These are phyloP conservation scores for Boletales sp. DNA, from an alignment of 768 basidiomycete genomes.

Conservation along the genomic window DNA sequence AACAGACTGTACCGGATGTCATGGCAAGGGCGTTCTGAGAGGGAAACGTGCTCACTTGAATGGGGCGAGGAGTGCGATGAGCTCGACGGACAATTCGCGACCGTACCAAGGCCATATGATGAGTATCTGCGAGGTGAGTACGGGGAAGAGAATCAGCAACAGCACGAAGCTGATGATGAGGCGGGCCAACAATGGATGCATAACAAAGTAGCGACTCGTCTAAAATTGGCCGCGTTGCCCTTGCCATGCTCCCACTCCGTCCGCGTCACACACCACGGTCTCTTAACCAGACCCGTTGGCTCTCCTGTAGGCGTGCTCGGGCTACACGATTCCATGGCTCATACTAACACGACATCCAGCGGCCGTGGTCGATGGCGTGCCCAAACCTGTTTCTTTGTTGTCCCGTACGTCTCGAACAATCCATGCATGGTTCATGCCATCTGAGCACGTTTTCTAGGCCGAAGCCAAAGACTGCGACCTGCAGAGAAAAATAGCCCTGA, in stretches of 20 bases:
- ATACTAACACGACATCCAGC: background rate
- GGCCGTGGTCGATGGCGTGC: background rate
- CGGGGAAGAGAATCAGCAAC: slow-evolving; percentile 78
- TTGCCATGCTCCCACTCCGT: slow-evolving; percentile 18
- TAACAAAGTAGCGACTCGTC: slow-evolving; percentile 18
- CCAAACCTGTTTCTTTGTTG: slow-evolving; percentile 7
- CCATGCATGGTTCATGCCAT: background rate
- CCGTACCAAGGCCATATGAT: slow-evolving; percentile 95
- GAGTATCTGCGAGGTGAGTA: slow-evolving; percentile 86
- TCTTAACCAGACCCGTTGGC: background rate
- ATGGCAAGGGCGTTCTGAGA: slow-evolving; percentile 4
- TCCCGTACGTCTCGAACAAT: slow-evolving; percentile 20
- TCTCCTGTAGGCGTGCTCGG: background rate
- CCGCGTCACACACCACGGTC: background rate
- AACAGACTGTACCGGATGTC: slow-evolving; percentile 48
- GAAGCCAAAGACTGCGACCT: slow-evolving; percentile 6
- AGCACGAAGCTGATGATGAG: slow-evolving; percentile 69
- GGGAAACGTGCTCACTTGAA: slow-evolving; percentile 71
- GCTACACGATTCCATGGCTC: too few relatives aligned
- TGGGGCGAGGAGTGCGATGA: slow-evolving; percentile 72
- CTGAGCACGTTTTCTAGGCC: slow-evolving; percentile 8
- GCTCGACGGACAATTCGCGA: slow-evolving; percentile 63
- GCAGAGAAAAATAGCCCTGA: background rate
- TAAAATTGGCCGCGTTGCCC: slow-evolving; percentile 5
- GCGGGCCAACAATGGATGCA: slow-evolving; percentile 51